phyloP scores from a whole-genome alignment of 2,329 filamentous ascomycete species.

The Cryphonectria parasitica region DNA sequence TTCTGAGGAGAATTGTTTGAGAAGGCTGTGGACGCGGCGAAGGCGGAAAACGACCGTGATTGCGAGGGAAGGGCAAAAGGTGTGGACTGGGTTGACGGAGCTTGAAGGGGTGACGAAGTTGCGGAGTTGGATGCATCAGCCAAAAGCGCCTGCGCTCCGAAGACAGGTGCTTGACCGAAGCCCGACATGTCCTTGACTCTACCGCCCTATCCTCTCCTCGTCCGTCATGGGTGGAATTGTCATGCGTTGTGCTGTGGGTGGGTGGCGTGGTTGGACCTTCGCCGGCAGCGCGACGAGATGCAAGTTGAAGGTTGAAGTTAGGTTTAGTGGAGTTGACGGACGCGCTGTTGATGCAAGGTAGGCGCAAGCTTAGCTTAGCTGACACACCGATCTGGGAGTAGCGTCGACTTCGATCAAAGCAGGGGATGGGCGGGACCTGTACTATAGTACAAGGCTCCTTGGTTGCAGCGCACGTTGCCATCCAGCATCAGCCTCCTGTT shows the following conservation, averaged over 20 bases:
- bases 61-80: slow-evolving; percentile 19
- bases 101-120: slow-evolving; percentile 28
- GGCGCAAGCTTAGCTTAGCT: slow-evolving; percentile 15
- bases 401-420: not conserved
- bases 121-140: slow-evolving; percentile 19
- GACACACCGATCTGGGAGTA: slow-evolving; percentile 17
- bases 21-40: slow-evolving; percentile 20
- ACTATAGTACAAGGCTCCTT: not conserved
- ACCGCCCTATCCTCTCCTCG: slow-evolving; percentile 15
- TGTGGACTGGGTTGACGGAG: slow-evolving; percentile 24
- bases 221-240: slow-evolving; percentile 4
- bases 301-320: slow-evolving; percentile 6
- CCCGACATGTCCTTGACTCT: slow-evolving; percentile 27
- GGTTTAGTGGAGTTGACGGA: slow-evolving; percentile 21
- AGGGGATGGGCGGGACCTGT: not conserved
- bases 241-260: slow-evolving; percentile 10
- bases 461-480: not conserved
- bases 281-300: slow-evolving; percentile 1
- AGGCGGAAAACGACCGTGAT: slow-evolving; percentile 20
- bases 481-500: not conserved
- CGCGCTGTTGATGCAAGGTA: slow-evolving; percentile 23
- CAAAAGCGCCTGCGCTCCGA: slow-evolving; percentile 30
- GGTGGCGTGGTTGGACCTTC: slow-evolving; percentile 11
- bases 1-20: slow-evolving; percentile 3
- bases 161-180: slow-evolving; percentile 30